Percentiles rank a stretch among this genome's conserved stretches.
These are phyloP conservation scores for Usnea hakonensis DNA, from an alignment of 495 filamentous ascomycete genomes.

Conservation along the genomic window DNA sequence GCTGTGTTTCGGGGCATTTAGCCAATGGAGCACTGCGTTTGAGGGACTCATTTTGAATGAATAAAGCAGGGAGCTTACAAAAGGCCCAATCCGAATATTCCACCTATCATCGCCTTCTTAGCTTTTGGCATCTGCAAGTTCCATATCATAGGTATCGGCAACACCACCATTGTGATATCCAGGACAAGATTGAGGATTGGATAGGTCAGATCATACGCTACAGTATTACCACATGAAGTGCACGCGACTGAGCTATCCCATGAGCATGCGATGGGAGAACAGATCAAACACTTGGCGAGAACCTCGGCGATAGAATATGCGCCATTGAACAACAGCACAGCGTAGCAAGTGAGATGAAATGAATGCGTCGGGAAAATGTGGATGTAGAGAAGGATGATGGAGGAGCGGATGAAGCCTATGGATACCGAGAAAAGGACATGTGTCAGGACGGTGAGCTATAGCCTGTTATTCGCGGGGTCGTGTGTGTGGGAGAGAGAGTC, in stretches of 20 bases:
- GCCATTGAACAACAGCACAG: conserved; percentile 20
- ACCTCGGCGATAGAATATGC: conserved; percentile 17
- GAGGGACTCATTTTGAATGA: neutral
- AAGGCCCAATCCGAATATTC: conserved; percentile 19
- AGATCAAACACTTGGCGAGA: conserved; percentile 30
- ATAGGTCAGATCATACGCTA: conserved; percentile 27
- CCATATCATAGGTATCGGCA: conserved; percentile 40
- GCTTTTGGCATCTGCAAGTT: conserved; percentile 31
- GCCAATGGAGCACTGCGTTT: neutral
- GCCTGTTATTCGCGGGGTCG: too few species aligned
- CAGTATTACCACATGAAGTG: conserved; percentile 28
- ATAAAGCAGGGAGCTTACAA: conserved; percentile 11
- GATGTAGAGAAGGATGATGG: conserved; percentile 36
- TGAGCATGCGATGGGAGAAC: conserved; percentile 26
- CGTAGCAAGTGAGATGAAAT: conserved; percentile 30
- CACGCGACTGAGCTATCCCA: conserved; percentile 26
- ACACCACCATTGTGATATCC: conserved; percentile 32
- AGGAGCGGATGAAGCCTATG: conserved; percentile 31
- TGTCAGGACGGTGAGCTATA: neutral
- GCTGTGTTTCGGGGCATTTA: neutral
- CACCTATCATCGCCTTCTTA: conserved; percentile 28
- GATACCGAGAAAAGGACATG: conserved; percentile 24
- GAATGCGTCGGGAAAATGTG: conserved; percentile 32
- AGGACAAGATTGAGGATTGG: conserved; percentile 29
- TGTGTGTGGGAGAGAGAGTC: too few species aligned